Percentiles rank a stretch among this genome's conserved stretches.
Evolutionary conservation across 768 basidiomycete species (phyloP).

Genomic region (Pholiota molesta): DNA sequence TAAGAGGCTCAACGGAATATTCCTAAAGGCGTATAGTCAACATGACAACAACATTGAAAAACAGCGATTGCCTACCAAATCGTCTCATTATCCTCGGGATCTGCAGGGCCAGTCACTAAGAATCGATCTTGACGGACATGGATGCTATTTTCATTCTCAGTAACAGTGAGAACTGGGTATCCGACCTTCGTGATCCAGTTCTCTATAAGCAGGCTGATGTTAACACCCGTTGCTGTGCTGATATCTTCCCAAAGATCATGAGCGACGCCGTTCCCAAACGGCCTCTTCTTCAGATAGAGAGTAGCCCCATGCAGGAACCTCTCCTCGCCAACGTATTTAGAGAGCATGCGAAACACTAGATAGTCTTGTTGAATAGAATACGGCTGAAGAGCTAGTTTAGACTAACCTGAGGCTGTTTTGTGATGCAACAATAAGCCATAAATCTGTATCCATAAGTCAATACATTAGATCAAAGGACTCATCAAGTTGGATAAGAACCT

Average conservation of each 20-base stretch:
- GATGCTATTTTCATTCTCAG: constrained; percentile 72
- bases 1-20: constrained; percentile 77
- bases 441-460: constrained; percentile 49
- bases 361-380: no score
- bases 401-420: constrained; percentile 75
- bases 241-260: constrained; percentile 90
- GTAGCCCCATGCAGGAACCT: constrained; percentile 87
- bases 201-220: constrained; percentile 83
- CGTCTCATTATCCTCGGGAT: constrained; percentile 84
- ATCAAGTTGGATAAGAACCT: constrained; percentile 40
- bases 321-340: constrained; percentile 88
- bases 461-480: neutral
- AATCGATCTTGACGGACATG: constrained; percentile 89
- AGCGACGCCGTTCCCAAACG: constrained; percentile 85
- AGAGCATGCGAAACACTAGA: constrained; percentile 91
- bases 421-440: constrained; percentile 89
- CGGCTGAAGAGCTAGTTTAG: neutral
- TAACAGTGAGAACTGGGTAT: constrained; percentile 88
- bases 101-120: constrained; percentile 80
- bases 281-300: constrained; percentile 85
- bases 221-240: constrained; percentile 66
- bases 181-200: constrained; percentile 91
- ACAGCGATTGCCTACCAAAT: constrained; percentile 63
- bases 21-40: constrained; percentile 44
- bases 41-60: no score